Conservation (phyloP, 306 rosid genomes). For the Ormosia emarginata region DNA sequence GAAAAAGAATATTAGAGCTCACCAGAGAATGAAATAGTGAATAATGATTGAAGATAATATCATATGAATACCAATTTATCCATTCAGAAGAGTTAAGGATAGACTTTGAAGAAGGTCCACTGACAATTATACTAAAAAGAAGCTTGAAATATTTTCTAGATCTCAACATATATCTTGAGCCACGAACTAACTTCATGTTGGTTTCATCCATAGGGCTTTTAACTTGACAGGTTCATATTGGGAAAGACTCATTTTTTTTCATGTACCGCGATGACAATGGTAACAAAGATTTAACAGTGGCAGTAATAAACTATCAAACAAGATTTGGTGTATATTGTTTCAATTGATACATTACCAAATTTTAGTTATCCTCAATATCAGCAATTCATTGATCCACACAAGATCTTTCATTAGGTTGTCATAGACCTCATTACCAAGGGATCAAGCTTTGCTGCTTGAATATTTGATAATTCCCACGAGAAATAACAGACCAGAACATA, state of each 20-base stretch:
- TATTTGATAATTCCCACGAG: neutral
- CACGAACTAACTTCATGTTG: neutral
- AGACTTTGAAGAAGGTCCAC: neutral
- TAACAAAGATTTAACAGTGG: neutral
- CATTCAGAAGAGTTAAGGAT: neutral
- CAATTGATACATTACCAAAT: neutral
- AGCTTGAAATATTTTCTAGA: neutral
- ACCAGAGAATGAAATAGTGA: neutral
- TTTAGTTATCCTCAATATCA: neutral
- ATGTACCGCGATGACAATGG: neutral
- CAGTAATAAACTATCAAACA: neutral
- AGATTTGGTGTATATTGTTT: neutral
- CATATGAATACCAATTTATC: slow-evolving; percentile 10
- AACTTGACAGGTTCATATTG: neutral
- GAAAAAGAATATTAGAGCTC: neutral
- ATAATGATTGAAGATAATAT: neutral
- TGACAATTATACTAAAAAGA: neutral
- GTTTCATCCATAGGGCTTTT: neutral
- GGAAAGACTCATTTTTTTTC: neutral
- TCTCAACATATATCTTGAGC: neutral
- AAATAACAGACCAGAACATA: neutral
- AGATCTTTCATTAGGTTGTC: neutral
- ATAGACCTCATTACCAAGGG: neutral
- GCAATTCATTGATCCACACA: neutral
- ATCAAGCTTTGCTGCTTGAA: neutral